Percentiles rank a stretch among this genome's conserved stretches.
Evolutionary conservation across 768 basidiomycete species (phyloP).

Genomic region (Podaxis rugospora): DNA sequence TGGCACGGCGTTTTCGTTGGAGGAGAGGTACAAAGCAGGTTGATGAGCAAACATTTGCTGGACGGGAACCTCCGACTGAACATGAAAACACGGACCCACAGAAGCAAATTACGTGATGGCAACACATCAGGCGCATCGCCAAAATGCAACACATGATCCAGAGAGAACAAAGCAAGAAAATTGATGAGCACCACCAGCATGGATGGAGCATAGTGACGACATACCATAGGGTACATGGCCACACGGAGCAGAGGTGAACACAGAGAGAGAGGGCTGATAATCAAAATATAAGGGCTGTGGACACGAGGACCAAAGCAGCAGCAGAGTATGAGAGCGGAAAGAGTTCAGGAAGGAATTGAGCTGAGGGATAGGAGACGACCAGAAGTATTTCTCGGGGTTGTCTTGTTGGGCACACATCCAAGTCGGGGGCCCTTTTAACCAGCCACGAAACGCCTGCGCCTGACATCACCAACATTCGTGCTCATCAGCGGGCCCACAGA

Average conservation of each 20-base stretch:
- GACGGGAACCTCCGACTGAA: conserved; percentile 2
- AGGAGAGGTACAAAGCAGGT: background rate
- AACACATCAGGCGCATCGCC: background rate
- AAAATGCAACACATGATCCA: background rate
- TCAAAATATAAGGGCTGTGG: background rate
- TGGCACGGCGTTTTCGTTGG: conserved; percentile 9
- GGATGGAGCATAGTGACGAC: background rate
- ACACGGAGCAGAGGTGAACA: background rate
- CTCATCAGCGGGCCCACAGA: background rate
- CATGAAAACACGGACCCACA: conserved; percentile 11
- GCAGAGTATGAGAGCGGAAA: background rate
- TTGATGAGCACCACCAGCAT: background rate
- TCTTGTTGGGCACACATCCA: background rate
- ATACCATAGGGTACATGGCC: background rate
- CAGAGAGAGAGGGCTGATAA: background rate
- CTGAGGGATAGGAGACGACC: background rate
- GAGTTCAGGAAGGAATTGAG: background rate
- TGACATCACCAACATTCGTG: background rate
- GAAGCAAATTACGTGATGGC: background rate
- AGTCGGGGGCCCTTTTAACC: background rate
- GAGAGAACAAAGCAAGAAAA: conserved; percentile 5
- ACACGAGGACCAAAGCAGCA: background rate
- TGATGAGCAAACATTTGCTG: conserved; percentile 4
- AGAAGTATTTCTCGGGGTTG: background rate
- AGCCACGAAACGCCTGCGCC: background rate